Base-by-base conservation (phyloP, 352 stramenopile genomes). In the Phytophthora pluvialis region DNA sequence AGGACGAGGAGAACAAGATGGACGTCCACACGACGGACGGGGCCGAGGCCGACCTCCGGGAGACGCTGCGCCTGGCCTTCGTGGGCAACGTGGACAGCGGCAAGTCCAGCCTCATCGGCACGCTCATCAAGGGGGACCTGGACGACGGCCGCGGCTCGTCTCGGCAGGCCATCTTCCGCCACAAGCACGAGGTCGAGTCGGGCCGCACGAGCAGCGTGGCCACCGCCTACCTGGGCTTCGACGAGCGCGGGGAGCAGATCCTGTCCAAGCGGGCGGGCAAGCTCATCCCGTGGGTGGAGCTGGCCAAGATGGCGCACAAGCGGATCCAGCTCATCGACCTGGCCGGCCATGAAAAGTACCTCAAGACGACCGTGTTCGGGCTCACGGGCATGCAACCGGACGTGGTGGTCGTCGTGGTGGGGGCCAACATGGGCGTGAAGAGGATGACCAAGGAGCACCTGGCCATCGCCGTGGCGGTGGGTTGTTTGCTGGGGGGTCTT, bases 361-460 rank as follows among this genome's bases (percentile, higher is more conserved):
- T 99, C 36, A 99, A 99, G 83, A 99, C 98, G 35, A 99, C 97
- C 15, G 98, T 99, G 45, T 99, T 99, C 81, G 97, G 98, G 6
- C 91, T 99, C 29, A 99, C 96, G 11, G 96, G 93, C 28, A 98
- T 98, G 79, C 94, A 98, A 67, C 94, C 96, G 5, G 96, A 99
- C 77, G 97, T 98, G 54, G 90, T 95, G 8, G 80, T 99, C 3
- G 95, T 99, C 16, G 84, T 99, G 0, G 81, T 98, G 2, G 94
- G 94, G 13, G 89, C 89, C 32, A 98, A 98, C 72, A 98, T 97
- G 93, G 93, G 94, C 64, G 93, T 98, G 35, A 97, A 98, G 80
- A 77, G 89, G 47, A 98, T 98, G 93, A 98, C 93, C 5, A 90
- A 94, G 64, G 94, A 98, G 69, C 94, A 98, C 64, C 60, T 98